These are phyloP conservation scores for Fusarium nisikadoi DNA, from an alignment of 2,329 filamentous ascomycete species.

Conservation along the genomic window DNA sequence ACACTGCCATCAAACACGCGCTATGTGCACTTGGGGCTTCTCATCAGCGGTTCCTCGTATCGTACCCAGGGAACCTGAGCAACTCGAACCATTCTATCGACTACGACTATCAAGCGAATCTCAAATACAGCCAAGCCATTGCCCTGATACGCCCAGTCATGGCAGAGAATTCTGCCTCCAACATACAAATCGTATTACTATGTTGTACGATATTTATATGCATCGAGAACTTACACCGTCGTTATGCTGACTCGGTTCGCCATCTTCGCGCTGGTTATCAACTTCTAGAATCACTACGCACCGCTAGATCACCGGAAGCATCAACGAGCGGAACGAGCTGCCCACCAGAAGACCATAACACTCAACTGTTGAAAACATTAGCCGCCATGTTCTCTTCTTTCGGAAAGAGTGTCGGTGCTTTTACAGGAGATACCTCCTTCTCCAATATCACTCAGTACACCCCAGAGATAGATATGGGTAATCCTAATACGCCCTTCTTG, in stretches of 20 bases:
- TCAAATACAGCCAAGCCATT: conserved; percentile 40
- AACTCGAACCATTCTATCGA: background rate
- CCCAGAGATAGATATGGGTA: background rate
- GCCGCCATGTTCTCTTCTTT: conserved; percentile 31
- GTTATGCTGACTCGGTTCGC: conserved; percentile 36
- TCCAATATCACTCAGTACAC: conserved; percentile 20
- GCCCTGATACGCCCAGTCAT: conserved; percentile 32
- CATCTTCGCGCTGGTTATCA: conserved; percentile 34
- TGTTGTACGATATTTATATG: conserved; percentile 43
- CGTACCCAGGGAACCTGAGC: background rate
- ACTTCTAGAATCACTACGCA: conserved; percentile 17
- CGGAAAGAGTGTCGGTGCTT: conserved; percentile 25
- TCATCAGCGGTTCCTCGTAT: background rate
- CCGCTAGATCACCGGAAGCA: background rate
- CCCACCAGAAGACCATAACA: background rate
- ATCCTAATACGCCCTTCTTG: conserved; percentile 18
- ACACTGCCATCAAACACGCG: background rate
- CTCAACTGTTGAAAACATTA: conserved; percentile 10
- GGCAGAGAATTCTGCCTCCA: conserved; percentile 7
- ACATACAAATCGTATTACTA: conserved; percentile 29
- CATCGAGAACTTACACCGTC: conserved; percentile 36
- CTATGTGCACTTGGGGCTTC: conserved; percentile 12
- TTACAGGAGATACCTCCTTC: conserved; percentile 27
- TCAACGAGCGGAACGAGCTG: background rate
- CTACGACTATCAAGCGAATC: conserved; percentile 19